phyloP scores from a whole-genome alignment of 2,329 filamentous ascomycete genomes.

The Diaporthe citrichinensis region DNA sequence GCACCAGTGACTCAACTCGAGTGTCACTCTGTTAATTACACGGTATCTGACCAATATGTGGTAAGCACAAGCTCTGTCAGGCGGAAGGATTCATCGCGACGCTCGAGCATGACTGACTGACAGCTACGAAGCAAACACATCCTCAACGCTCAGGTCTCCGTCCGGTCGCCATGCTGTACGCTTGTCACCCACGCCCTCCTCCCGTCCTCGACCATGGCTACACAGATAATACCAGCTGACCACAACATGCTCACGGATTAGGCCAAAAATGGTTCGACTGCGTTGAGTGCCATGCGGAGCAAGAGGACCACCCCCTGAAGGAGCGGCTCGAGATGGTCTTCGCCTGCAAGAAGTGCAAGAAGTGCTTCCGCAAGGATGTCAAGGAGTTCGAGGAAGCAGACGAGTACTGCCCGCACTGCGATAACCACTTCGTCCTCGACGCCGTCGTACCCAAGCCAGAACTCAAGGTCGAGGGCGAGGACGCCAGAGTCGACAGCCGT shows the following conservation, averaged over 20 bases:
- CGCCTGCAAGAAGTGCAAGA: conserved; percentile 98
- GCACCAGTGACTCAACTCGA: background rate
- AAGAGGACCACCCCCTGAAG: conserved; percentile 80
- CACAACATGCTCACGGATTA: conserved; percentile 51
- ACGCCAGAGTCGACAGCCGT: conserved; percentile 85
- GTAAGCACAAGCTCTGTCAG: conserved; percentile 26
- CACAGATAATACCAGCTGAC: background rate
- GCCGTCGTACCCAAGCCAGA: conserved; percentile 86
- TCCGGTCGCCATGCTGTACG: conserved; percentile 95
- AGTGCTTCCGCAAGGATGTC: conserved; percentile 96
- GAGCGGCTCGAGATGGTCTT: conserved; percentile 92
- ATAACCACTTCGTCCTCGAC: conserved; percentile 97
- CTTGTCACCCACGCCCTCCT: conserved; percentile 40
- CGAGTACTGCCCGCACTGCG: conserved; percentile 99
- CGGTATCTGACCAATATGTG: conserved; percentile 36
- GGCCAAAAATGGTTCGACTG: conserved; percentile 99
- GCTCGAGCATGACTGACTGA: conserved; percentile 15
- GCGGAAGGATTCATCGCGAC: no score
- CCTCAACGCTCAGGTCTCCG: conserved; percentile 96
- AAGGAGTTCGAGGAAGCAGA: conserved; percentile 95
- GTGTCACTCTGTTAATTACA: conserved; percentile 1
- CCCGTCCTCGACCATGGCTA: background rate
- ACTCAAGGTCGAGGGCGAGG: conserved; percentile 91
- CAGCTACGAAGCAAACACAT: conserved; percentile 84
- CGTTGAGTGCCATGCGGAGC: conserved; percentile 91